These are phyloP conservation scores for Penicillium daleae DNA, from an alignment of 495 filamentous ascomycete species.

Conservation along the genomic window DNA sequence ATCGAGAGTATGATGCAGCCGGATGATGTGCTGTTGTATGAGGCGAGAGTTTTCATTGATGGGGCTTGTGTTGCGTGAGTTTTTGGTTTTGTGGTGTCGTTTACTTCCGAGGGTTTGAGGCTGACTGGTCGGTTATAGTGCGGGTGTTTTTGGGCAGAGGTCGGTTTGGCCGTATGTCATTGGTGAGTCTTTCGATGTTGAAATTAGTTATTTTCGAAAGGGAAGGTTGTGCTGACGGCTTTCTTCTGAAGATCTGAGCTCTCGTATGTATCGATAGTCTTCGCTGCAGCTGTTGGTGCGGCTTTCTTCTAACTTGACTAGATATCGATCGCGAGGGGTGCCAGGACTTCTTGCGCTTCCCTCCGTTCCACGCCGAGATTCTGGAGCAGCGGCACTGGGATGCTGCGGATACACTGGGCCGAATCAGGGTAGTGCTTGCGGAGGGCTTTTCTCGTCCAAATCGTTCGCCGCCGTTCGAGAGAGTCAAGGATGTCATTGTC, in stretches of 20 bases:
- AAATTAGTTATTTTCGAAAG: no score
- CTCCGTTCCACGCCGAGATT: slow-evolving; percentile 71
- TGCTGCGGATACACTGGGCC: slow-evolving; percentile 68
- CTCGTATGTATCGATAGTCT: slow-evolving; percentile 25
- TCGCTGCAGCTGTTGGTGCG: not conserved
- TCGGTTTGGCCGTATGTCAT: slow-evolving; percentile 66
- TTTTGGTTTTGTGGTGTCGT: not conserved
- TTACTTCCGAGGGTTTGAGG: not conserved
- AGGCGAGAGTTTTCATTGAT: slow-evolving; percentile 72
- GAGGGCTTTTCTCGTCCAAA: slow-evolving; percentile 65
- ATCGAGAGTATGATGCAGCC: slow-evolving; percentile 63
- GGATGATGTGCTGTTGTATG: slow-evolving; percentile 64
- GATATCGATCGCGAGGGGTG: slow-evolving; percentile 65
- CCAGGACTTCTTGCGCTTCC: slow-evolving; percentile 69
- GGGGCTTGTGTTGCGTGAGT: slow-evolving; percentile 67
- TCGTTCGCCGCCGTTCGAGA: slow-evolving; percentile 61
- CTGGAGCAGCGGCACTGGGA: slow-evolving; percentile 73
- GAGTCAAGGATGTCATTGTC: slow-evolving; percentile 71
- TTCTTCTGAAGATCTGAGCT: slow-evolving; percentile 26
- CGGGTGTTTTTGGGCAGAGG: slow-evolving; percentile 56
- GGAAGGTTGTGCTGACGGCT: slow-evolving; percentile 1
- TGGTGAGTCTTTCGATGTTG: slow-evolving; percentile 35
- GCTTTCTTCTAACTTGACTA: slow-evolving; percentile 28
- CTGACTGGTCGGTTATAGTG: slow-evolving; percentile 34
- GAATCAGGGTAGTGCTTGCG: slow-evolving; percentile 77